Base-by-base conservation (phyloP, 345 rosid genomes). In the Eutrema japonicum region DNA sequence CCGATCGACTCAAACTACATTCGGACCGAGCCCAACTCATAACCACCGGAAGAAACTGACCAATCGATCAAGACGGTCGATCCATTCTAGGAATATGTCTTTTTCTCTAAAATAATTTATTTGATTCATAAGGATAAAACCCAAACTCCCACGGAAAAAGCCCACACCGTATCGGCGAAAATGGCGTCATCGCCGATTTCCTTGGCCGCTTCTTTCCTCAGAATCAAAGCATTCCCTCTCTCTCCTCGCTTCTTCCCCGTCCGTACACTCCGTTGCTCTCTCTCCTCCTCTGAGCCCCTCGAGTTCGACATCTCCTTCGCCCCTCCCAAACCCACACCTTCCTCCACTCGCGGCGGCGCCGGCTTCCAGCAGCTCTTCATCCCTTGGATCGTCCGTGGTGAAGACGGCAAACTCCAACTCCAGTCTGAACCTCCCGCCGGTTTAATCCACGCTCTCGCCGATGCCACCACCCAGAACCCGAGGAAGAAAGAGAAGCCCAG, bases 361-460 rank as follows among this genome's bases (percentile, higher is more conserved):
- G 4, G 16, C 30, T 10, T 61, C 42, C 63, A 67, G 2, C 93
- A 91, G 81, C 79, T 88, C 3, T 77, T 82, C 86, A 86, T 94
- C 73, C 99, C 99, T 36, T 95, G 96, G 96, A 89, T 91, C 42
- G 85, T 88, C 46, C 97, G 97, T 41, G 92, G 96, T 13, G 97
- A 88, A 57, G 96, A 91, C 66, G 99, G 97, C 2, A 86, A 83
- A 18, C 87, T 91, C 61, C 80, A 82, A 77, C 84, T 94, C 63
- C 97, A 86, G 67, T 66, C 85, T 12, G 85, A 88, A 36, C 96
- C 99, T 12, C 96, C 96, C 0, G 81, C 86, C 3, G 71, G 73
- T 27, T 80, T 88, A 59, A 27, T 94, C 63, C 87, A 87, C 61
- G 79, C 84, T 10, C 82, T 91, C 22, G 91, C 96, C 40, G 86